phyloP scores from a whole-genome alignment of 176 grass and related monocot species.

The Triticum urartu region DNA sequence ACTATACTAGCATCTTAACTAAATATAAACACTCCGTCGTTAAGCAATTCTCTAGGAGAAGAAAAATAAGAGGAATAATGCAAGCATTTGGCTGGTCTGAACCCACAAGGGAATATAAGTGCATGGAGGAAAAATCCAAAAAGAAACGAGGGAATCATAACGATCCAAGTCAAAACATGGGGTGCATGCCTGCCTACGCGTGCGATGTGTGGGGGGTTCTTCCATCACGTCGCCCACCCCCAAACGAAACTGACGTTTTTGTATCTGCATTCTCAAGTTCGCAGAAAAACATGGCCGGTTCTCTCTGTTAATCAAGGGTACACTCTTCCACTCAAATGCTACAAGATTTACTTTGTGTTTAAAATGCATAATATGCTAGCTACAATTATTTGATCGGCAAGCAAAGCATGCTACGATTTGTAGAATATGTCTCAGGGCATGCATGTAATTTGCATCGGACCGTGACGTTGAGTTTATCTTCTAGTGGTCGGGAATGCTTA shows the following conservation, averaged over 20 bases:
- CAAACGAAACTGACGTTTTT: slow-evolving; percentile 13
- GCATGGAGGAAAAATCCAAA: slow-evolving; percentile 38
- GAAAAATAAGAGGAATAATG: neutral
- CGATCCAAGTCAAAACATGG: slow-evolving; percentile 39
- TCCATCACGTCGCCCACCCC: slow-evolving; percentile 37
- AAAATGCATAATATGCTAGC: slow-evolving; percentile 15
- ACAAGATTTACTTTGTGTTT: neutral
- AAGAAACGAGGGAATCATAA: slow-evolving; percentile 29
- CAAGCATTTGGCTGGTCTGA: neutral
- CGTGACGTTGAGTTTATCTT: slow-evolving; percentile 33
- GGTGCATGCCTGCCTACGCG: slow-evolving; percentile 16
- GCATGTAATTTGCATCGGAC: slow-evolving; percentile 19
- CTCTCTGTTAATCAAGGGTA: neutral
- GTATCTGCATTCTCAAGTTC: neutral
- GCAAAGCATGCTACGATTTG: neutral
- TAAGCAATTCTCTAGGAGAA: neutral
- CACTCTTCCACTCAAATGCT: neutral
- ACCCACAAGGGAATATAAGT: slow-evolving; percentile 11
- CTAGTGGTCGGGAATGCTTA: slow-evolving; percentile 19
- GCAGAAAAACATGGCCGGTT: too few relatives aligned
- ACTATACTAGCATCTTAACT: neutral
- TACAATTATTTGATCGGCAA: neutral
- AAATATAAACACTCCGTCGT: neutral
- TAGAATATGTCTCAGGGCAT: slow-evolving; percentile 13
- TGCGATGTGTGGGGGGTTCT: neutral